Evolutionary conservation across 2,329 filamentous ascomycete genomes (phyloP).

Genomic region (Botrytis pseudocinerea): DNA sequence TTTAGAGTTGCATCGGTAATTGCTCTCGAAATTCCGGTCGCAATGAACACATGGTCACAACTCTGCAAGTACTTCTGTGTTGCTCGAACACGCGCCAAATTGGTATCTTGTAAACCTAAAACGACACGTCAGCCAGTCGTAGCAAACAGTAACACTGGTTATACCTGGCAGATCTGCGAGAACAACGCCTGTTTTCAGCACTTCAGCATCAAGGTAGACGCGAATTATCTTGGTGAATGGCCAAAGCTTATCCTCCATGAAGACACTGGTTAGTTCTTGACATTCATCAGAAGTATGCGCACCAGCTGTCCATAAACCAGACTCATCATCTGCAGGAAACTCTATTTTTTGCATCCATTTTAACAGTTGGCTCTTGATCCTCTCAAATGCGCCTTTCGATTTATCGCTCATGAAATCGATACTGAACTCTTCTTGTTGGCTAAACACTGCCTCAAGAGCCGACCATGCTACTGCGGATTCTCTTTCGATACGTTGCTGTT

Average conservation of each 20-base stretch:
- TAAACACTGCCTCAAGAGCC: background rate
- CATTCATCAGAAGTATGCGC: background rate
- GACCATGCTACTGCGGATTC: background rate
- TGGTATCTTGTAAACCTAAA: constrained; percentile 42
- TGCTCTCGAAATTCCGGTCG: constrained; percentile 31
- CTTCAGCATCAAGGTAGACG: constrained; percentile 12
- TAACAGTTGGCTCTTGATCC: background rate
- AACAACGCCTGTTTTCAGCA: constrained; percentile 3
- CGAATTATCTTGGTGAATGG: constrained; percentile 10
- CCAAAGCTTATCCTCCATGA: constrained; percentile 3
- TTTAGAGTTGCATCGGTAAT: constrained; percentile 1
- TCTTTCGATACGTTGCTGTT: background rate
- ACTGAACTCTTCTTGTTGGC: background rate
- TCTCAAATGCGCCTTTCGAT: background rate
- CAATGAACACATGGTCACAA: constrained; percentile 43
- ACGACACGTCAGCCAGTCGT: background rate
- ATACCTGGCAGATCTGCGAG: constrained; percentile 7
- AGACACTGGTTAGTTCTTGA: background rate
- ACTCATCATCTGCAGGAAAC: background rate
- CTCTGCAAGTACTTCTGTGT: constrained; percentile 41
- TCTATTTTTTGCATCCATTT: background rate
- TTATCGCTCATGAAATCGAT: background rate
- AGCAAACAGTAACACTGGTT: background rate
- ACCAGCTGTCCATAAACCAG: background rate
- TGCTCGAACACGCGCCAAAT: constrained; percentile 42